These are phyloP conservation scores for Amanita phalloides DNA, from an alignment of 768 basidiomycete species.

Conservation along the genomic window DNA sequence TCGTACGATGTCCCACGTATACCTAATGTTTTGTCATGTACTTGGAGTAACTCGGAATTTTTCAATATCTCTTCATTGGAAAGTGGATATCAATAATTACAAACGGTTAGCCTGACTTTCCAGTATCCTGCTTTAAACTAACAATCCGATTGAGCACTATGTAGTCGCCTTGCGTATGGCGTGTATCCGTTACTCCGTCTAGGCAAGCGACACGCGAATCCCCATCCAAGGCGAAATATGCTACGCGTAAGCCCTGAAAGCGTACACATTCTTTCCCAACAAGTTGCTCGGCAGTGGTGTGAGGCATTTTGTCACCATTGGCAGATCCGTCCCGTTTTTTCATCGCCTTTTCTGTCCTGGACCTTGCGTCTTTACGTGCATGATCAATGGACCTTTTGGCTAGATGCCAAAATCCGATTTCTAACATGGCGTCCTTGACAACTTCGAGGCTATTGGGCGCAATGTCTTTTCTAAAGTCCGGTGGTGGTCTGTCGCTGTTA, in stretches of 20 bases:
- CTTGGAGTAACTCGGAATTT: constrained; percentile 10
- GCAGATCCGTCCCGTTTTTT: constrained; percentile 21
- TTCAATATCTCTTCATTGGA: constrained; percentile 1
- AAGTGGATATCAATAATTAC: neutral
- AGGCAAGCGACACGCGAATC: constrained; percentile 64
- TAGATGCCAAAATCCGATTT: constrained; percentile 82
- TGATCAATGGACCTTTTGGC: constrained; percentile 56
- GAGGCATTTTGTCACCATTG: constrained; percentile 46
- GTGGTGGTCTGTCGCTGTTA: constrained; percentile 83
- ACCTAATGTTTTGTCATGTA: constrained; percentile 10
- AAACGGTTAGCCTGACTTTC: constrained; percentile 37
- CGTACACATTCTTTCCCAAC: constrained; percentile 87
- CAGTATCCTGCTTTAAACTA: constrained; percentile 88
- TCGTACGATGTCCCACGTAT: constrained; percentile 13
- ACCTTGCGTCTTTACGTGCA: constrained; percentile 55
- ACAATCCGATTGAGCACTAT: constrained; percentile 89
- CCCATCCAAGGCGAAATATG: constrained; percentile 90
- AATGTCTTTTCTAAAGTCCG: constrained; percentile 78
- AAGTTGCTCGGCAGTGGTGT: constrained; percentile 67
- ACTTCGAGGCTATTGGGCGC: constrained; percentile 75
- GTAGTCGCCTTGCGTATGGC: constrained; percentile 57
- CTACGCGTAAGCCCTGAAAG: constrained; percentile 94
- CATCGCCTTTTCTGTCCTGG: constrained; percentile 50
- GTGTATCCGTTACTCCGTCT: constrained; percentile 34
- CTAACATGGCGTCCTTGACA: constrained; percentile 72